Evolutionary conservation across 148 eudicot species (phyloP), one percentile per base, ranked within the genome.

Genomic region (Cornus controversa): DNA sequence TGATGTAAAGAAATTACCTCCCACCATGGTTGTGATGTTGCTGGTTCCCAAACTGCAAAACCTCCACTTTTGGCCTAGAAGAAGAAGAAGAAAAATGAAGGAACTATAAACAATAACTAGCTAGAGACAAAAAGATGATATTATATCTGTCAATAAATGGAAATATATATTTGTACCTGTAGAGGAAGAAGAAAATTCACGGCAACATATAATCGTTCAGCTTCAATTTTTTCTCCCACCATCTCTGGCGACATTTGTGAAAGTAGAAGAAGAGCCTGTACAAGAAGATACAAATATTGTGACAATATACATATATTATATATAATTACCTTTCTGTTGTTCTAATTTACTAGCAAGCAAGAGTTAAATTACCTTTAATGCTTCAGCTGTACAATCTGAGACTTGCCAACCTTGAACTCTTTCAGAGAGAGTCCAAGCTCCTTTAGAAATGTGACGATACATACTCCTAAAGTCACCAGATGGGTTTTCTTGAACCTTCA

Each of bases 371-470:
- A 40, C 77, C 77, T 62, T 62, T 0, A 63, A 0, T 14, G 77
- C 50, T 36, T 24, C 53, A 13, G 77, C 24, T 62, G 77, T 74
- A 62, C 77, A 62, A 7, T 74, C 68, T 13, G 77, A 62, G 31
- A 74, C 68, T 6, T 0, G 29, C 77, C 67, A 74, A 74, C 68
- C 68, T 5, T 74, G 67, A 62, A 62, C 77, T 63, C 63, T 67
- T 60, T 74, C 54, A 0, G 68, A 74, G 57, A 74, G 23, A 31
- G 77, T 74, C 77, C 77, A 74, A 5, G 31, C 54, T 18, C 68
- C 77, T 62, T 37, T 74, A 23, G 54, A 26, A 62, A 74, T 14
- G 14, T 58, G 68, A 2, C 76, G 68, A 15, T 74, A 62, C 68
- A 74, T 74, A 8, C 22, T 62, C 11, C 34, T 13, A 36, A 31